phyloP scores from a whole-genome alignment of 2,329 filamentous ascomycete genomes.

The Colletotrichum trifolii region DNA sequence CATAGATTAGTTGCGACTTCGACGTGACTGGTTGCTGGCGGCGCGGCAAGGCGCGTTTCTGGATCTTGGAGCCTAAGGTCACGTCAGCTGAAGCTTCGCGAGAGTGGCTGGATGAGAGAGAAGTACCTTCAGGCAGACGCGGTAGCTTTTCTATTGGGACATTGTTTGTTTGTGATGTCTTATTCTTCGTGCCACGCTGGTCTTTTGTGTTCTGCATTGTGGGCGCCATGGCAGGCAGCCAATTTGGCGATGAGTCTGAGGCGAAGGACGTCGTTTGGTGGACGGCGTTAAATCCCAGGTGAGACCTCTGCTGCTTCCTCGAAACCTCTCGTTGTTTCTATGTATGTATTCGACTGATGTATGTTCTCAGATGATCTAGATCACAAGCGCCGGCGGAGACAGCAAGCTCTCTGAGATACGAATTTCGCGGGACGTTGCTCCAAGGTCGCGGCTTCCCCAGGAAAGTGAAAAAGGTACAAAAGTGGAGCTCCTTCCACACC shows the following conservation, averaged over 20 bases:
- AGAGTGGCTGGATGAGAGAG: not conserved
- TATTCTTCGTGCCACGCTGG: slow-evolving; percentile 10
- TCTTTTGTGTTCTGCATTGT: slow-evolving; percentile 5
- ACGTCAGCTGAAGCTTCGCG: slow-evolving; percentile 31
- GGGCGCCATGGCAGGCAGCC: slow-evolving; percentile 37
- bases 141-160: slow-evolving; percentile 22
- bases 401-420: not conserved
- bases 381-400: not conserved
- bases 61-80: slow-evolving; percentile 57
- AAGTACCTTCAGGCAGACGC: slow-evolving; percentile 39
- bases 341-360: not conserved
- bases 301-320: no score
- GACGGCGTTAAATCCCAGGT: no score
- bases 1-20: slow-evolving; percentile 67
- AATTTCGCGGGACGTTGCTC: not conserved
- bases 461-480: slow-evolving; percentile 10
- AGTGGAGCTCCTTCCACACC: not conserved
- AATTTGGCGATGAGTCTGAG: slow-evolving; percentile 1
- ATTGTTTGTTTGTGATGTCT: not conserved
- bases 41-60: slow-evolving; percentile 59
- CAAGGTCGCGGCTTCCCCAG: not conserved
- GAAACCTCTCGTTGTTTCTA: not conserved
- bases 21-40: slow-evolving; percentile 55
- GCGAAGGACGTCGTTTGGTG: not conserved
- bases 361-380: not conserved